Evolutionary conservation across 176 grass and related monocot species (phyloP).

Genomic region (Puccinellia tenuiflora): DNA sequence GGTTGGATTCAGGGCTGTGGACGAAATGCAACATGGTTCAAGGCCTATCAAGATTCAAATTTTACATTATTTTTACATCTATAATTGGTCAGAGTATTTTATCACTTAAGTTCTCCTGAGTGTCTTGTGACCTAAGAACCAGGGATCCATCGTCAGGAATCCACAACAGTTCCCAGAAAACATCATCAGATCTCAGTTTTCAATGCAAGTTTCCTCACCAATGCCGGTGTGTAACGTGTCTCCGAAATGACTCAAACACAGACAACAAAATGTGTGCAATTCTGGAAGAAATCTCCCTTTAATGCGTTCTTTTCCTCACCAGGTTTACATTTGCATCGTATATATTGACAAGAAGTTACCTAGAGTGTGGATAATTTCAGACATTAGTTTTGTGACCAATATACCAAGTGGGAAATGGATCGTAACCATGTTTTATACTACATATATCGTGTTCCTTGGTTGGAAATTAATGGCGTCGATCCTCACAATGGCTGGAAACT

Average conservation of each 20-base stretch:
- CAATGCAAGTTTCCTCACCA: neutral
- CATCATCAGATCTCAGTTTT: neutral
- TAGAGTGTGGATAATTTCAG: neutral
- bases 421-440: neutral
- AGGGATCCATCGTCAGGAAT: neutral
- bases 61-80: neutral
- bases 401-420: neutral
- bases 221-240: neutral
- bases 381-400: neutral
- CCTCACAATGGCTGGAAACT: neutral
- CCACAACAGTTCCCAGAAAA: neutral
- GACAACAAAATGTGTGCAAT: neutral
- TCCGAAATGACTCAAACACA: neutral
- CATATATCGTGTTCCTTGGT: neutral
- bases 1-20: neutral
- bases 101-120: neutral
- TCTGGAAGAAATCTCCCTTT: neutral
- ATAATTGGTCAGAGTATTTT: neutral
- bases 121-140: neutral
- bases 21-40: neutral
- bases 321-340: neutral
- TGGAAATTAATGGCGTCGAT: neutral
- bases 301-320: neutral
- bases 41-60: neutral
- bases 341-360: neutral